Evolutionary conservation across 305 asterid species (phyloP).

Genomic region (Fraxinus floribunda): DNA sequence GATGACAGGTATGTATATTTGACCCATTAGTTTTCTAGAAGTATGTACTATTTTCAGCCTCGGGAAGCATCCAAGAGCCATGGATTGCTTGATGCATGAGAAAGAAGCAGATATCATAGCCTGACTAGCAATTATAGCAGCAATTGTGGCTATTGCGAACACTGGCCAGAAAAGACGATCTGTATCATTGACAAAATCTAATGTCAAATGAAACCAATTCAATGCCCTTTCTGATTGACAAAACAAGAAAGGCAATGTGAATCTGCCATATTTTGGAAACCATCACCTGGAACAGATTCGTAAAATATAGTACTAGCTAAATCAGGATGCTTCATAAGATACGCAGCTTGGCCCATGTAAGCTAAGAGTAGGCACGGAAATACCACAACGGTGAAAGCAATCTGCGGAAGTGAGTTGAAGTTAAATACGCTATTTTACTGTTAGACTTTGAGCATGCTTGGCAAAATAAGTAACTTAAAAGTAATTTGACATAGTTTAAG

Average conservation of each 20-base stretch:
- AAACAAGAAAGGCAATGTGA: not conserved
- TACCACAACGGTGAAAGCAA: conserved; percentile 79
- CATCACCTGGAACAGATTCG: conserved; percentile 85
- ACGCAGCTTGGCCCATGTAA: conserved; percentile 98
- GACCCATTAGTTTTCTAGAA: conserved; percentile 85
- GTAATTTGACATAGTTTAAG: not conserved
- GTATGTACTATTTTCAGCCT: conserved; percentile 88
- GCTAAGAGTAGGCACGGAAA: conserved; percentile 96
- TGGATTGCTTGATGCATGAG: conserved; percentile 91
- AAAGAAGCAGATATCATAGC: conserved; percentile 99
- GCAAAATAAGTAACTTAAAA: not conserved
- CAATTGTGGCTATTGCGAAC: conserved; percentile 74
- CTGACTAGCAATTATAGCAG: conserved; percentile 97
- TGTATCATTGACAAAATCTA: conserved; percentile 32
- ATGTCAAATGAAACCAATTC: conserved; percentile 25
- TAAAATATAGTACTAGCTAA: conserved; percentile 60
- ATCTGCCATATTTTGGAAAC: not conserved
- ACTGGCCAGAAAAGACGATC: conserved; percentile 89
- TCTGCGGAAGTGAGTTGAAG: conserved; percentile 42
- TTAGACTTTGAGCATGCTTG: not conserved
- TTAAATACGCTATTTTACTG: not conserved
- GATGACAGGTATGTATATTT: conserved; percentile 88
- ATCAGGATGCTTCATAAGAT: conserved; percentile 66
- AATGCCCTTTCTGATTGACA: conserved; percentile 7
- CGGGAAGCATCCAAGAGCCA: conserved; percentile 99